A percentile compares a stretch with the other conserved stretches of the same genome.
phyloP scores from a whole-genome alignment of 2,329 filamentous ascomycete species.

The Neonectria neomacrospora region DNA sequence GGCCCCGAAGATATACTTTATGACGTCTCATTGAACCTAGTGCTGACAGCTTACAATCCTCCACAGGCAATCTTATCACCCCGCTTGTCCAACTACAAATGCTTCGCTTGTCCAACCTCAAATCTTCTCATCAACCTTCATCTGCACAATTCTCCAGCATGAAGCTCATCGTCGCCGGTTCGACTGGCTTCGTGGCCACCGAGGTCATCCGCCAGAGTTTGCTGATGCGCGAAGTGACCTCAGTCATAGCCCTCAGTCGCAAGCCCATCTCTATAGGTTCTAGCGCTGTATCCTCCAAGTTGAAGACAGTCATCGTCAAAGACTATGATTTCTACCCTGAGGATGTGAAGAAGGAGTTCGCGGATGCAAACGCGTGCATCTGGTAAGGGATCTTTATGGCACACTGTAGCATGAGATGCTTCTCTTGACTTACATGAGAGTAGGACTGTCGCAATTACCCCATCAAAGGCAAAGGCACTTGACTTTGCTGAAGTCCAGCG shows the following conservation, averaged over 20 bases:
- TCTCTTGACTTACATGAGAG: background rate
- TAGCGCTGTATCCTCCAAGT: slow-evolving; percentile 48
- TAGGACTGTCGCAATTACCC: slow-evolving; percentile 55
- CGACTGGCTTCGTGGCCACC: slow-evolving; percentile 55
- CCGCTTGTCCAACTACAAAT: background rate
- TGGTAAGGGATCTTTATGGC: slow-evolving; percentile 46
- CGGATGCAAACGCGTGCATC: slow-evolving; percentile 56
- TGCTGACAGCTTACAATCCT: background rate
- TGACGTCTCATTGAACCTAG: background rate
- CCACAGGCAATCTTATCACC: background rate
- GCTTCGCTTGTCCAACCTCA: background rate
- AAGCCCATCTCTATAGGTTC: slow-evolving; percentile 42
- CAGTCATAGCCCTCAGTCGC: slow-evolving; percentile 56
- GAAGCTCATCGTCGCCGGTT: slow-evolving; percentile 57
- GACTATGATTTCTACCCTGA: slow-evolving; percentile 57
- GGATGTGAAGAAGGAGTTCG: slow-evolving; percentile 51
- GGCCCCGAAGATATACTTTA: background rate
- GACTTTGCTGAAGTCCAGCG: slow-evolving; percentile 51
- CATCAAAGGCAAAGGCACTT: slow-evolving; percentile 45
- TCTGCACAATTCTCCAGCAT: slow-evolving; percentile 39
- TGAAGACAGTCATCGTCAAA: slow-evolving; percentile 52
- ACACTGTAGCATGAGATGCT: background rate
- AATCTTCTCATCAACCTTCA: background rate
- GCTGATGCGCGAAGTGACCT: slow-evolving; percentile 49
- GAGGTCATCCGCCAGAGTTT: slow-evolving; percentile 58